phyloP scores from a whole-genome alignment of 345 rosid genomes.

The Kernera saxatilis region DNA sequence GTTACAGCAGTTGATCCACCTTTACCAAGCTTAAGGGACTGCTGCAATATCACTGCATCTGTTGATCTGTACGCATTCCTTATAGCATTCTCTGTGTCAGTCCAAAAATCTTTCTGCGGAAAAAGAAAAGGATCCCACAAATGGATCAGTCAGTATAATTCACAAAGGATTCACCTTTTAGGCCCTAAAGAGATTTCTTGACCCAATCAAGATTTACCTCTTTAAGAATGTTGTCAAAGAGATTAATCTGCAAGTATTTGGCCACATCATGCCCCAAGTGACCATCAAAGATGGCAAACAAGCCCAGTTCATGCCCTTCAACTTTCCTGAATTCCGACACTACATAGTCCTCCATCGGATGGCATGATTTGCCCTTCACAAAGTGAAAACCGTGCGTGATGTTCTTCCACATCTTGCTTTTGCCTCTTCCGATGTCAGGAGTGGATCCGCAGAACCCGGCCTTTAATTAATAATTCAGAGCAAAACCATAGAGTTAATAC shows the following conservation, averaged over 20 bases:
- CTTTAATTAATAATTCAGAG: constrained; percentile 35
- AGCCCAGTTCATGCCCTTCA: constrained; percentile 52
- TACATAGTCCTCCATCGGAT: constrained; percentile 75
- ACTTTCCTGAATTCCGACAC: constrained; percentile 58
- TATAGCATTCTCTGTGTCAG: constrained; percentile 53
- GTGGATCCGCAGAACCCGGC: constrained; percentile 47
- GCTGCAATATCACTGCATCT: constrained; percentile 57
- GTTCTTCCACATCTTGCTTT: constrained; percentile 56
- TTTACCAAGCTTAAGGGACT: constrained; percentile 53
- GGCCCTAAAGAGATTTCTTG: neutral
- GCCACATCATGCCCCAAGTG: constrained; percentile 87
- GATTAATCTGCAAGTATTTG: constrained; percentile 58
- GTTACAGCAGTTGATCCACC: constrained; percentile 96
- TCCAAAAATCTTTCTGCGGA: constrained; percentile 69
- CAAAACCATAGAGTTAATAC: neutral
- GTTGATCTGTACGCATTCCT: constrained; percentile 63
- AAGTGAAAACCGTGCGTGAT: constrained; percentile 63
- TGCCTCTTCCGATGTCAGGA: constrained; percentile 72
- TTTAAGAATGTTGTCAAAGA: constrained; percentile 65
- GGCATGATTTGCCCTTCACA: constrained; percentile 75
- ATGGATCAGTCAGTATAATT: neutral
- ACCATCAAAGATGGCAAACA: constrained; percentile 87
- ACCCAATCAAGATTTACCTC: constrained; percentile 38
- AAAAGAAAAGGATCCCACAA: neutral
- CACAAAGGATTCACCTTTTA: neutral